A percentile compares a stretch with the other conserved stretches of the same genome.
Conservation (phyloP, 805 yeast genomes). For the Saccharomycopsis amapae region DNA sequence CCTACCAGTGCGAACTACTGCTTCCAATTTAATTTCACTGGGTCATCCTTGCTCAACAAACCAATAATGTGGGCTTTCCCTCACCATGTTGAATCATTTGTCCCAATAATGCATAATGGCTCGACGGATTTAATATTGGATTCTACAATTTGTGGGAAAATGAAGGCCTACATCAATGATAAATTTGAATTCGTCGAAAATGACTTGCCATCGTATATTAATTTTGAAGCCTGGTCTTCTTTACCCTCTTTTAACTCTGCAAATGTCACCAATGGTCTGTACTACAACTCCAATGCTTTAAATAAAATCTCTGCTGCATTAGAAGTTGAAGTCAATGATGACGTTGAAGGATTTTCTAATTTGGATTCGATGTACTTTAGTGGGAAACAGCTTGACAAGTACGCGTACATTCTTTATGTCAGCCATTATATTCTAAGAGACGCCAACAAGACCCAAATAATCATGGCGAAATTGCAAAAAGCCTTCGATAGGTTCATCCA, state of each 20-base stretch:
- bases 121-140: conserved; percentile 37
- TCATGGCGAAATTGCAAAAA: conserved; percentile 51
- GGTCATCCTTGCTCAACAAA: conserved; percentile 40
- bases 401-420: conserved; percentile 76
- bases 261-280: conserved; percentile 32
- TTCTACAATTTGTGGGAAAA: conserved; percentile 46
- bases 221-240: conserved; percentile 52
- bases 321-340: conserved; percentile 44
- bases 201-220: conserved; percentile 38
- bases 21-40: conserved; percentile 43
- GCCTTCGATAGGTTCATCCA: conserved; percentile 64
- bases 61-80: conserved; percentile 47
- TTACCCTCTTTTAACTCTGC: conserved; percentile 30
- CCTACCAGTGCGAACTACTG: conserved; percentile 42
- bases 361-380: conserved; percentile 84
- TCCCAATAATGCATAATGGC: conserved; percentile 26
- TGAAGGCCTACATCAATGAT: conserved; percentile 40
- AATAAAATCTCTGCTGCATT: conserved; percentile 42
- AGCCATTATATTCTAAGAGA: conserved; percentile 61
- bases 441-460: conserved; percentile 37
- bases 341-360: conserved; percentile 50
- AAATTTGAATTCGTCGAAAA: conserved; percentile 35
- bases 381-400: conserved; percentile 84
- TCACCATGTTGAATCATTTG: conserved; percentile 40
- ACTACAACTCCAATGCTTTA: conserved; percentile 32